phyloP scores from a whole-genome alignment of 78 protist genomes.

The Chrysochromulina parva region DNA sequence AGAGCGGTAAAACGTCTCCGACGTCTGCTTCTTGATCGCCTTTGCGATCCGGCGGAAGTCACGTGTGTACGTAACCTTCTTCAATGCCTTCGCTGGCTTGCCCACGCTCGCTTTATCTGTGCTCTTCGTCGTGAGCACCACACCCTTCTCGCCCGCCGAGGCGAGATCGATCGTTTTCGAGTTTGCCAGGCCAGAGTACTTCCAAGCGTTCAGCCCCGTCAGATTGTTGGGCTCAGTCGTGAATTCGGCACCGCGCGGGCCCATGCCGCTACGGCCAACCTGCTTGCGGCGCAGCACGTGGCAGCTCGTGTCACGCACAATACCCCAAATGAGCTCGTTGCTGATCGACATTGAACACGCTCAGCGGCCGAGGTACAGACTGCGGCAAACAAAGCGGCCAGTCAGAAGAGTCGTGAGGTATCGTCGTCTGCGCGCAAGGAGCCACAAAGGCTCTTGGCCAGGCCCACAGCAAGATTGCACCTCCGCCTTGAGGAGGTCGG shows the following conservation, averaged over 20 bases:
- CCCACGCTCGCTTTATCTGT: no score
- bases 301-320: neutral
- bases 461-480: no score
- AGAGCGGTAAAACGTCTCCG: neutral
- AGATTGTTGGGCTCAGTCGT: conserved; percentile 8
- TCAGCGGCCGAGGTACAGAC: no score
- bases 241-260: neutral
- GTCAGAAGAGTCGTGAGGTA: no score
- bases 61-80: neutral
- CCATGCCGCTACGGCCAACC: neutral
- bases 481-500: no score
- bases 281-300: neutral
- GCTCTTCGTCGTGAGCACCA: neutral
- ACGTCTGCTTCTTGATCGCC: neutral
- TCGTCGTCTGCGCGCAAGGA: no score
- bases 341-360: no score
- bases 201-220: neutral
- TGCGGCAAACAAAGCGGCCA: no score
- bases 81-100: neutral
- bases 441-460: no score
- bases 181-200: conserved; percentile 37
- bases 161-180: neutral
- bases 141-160: neutral
- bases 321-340: neutral
- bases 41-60: conserved; percentile 2